Conservation (phyloP, 495 filamentous ascomycete genomes). For the Aspergillus biplanus region DNA sequence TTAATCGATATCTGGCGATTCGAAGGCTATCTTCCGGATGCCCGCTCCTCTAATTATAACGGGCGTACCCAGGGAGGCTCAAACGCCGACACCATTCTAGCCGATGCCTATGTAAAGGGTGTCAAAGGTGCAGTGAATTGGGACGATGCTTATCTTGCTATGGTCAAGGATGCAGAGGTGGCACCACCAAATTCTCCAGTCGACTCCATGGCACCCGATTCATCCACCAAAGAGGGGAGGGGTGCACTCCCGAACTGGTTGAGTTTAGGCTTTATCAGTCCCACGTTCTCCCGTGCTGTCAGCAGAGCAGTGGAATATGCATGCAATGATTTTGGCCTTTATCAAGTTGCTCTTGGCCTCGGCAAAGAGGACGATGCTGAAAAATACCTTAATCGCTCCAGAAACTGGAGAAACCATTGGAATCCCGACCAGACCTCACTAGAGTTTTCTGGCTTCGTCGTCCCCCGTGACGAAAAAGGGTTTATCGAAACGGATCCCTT, state of each 20-base stretch:
- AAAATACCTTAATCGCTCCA: conserved; percentile 66
- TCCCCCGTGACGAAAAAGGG: conserved; percentile 58
- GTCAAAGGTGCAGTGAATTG: conserved; percentile 68
- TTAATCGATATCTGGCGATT: conserved; percentile 72
- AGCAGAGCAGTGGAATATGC: conserved; percentile 71
- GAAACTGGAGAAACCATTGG: conserved; percentile 77
- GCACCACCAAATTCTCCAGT: conserved; percentile 63
- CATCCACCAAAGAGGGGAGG: conserved; percentile 70
- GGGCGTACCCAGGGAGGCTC: conserved; percentile 73
- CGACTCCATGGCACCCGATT: conserved; percentile 62
- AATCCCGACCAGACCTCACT: conserved; percentile 56
- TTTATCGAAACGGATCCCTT: conserved; percentile 63
- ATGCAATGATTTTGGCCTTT: conserved; percentile 68
- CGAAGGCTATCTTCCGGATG: conserved; percentile 69
- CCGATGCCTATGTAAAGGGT: conserved; percentile 76
- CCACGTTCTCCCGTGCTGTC: conserved; percentile 62
- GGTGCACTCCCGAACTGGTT: conserved; percentile 74
- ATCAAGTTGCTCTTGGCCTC: conserved; percentile 55
- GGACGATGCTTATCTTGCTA: conserved; percentile 68
- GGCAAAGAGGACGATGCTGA: conserved; percentile 52
- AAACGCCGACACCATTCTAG: conserved; percentile 74
- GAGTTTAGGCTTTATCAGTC: conserved; percentile 65
- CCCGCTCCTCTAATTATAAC: conserved; percentile 71
- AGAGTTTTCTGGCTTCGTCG: conserved; percentile 67
- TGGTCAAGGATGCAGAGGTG: conserved; percentile 72